Base-by-base conservation (phyloP, 805 yeast genomes). In the Kuraishia piskuri region DNA sequence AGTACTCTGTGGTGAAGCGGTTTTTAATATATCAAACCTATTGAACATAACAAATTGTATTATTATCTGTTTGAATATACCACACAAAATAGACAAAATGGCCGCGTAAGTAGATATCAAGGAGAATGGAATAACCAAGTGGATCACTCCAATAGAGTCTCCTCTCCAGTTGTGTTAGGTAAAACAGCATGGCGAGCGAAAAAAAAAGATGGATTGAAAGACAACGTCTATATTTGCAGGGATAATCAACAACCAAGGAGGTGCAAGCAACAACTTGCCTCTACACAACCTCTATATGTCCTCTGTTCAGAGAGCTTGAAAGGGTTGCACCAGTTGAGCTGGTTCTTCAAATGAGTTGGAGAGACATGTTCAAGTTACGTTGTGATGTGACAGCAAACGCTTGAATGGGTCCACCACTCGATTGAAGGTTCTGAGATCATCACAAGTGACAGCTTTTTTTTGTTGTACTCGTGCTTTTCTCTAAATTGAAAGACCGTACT, bases 401-500 rank as follows among this genome's bases (percentile, higher is more conserved):
- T 7, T 10, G 10, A 7, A 7, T 31, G 40, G 9, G n/a, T n/a
- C 24, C 22, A 17, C n/a, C 21, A 10, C 1, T 52, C 14, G 9
- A 22, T 20, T 49, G 44, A 25, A 23, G 49, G 68, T 63, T 17
- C 57, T 65, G 71, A 62, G 66, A 56, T 61, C 62, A 68, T 55
- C 63, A 68, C 71, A 67, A 63, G 67, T 46, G 50, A n/a, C 12
- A 26, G 20, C 3, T 31, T 12, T 31, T 9, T 3, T 19, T 22
- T 31, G 40, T 24, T 24, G 19, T 54, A 53, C 68, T 63, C 71
- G 70, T 67, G 61, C 63, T 68, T 65, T 55, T 59, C 64, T 65
- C 70, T 62, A 59, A 61, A 55, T 59, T 52, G 49, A 57, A 59
- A 56, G 56, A 58, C 58, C 58, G 22, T 20, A n/a, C n/a, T n/a